A percentile compares a stretch with the other conserved stretches of the same genome.
Conservation (phyloP, 2,329 filamentous ascomycete species). For the Tothia fuscella region DNA sequence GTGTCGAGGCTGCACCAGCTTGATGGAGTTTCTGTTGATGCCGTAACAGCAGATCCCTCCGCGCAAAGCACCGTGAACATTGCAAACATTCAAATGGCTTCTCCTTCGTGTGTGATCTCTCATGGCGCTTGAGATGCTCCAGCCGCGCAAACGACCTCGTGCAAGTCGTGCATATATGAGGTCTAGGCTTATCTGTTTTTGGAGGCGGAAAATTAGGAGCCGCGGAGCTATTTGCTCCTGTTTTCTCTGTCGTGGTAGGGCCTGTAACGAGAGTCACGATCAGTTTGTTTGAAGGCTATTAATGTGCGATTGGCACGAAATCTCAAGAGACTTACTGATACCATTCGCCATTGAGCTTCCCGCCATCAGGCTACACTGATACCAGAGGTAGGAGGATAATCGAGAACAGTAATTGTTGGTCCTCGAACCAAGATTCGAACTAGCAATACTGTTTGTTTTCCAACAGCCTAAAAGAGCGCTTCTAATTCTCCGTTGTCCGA, state of each 20-base stretch:
- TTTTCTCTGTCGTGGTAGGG: background rate
- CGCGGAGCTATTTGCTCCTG: too few species aligned
- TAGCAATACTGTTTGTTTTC: too few species aligned
- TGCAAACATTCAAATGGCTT: slow-evolving; percentile 97
- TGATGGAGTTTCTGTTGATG: slow-evolving; percentile 99
- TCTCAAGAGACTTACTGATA: background rate
- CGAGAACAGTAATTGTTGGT: too few species aligned
- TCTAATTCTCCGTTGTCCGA: too few species aligned
- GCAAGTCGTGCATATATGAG: slow-evolving; percentile 87
- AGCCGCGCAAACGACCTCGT: slow-evolving; percentile 84
- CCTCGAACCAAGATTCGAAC: too few species aligned
- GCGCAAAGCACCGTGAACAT: slow-evolving; percentile 87
- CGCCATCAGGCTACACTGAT: background rate
- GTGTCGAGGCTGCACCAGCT: slow-evolving; percentile 74
- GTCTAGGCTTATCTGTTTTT: slow-evolving; percentile 94
- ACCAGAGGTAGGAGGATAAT: too few species aligned
- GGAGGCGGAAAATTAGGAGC: slow-evolving; percentile 57
- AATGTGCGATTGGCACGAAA: background rate
- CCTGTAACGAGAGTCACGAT: background rate
- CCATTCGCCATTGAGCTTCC: background rate
- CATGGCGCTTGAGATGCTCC: slow-evolving; percentile 94
- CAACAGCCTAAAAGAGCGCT: too few species aligned
- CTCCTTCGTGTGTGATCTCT: slow-evolving; percentile 96
- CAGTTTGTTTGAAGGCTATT: background rate
- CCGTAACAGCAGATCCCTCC: slow-evolving; percentile 78